Evolutionary conservation across 2,329 filamentous ascomycete species (phyloP).

Genomic region (Orbilia oligospora): DNA sequence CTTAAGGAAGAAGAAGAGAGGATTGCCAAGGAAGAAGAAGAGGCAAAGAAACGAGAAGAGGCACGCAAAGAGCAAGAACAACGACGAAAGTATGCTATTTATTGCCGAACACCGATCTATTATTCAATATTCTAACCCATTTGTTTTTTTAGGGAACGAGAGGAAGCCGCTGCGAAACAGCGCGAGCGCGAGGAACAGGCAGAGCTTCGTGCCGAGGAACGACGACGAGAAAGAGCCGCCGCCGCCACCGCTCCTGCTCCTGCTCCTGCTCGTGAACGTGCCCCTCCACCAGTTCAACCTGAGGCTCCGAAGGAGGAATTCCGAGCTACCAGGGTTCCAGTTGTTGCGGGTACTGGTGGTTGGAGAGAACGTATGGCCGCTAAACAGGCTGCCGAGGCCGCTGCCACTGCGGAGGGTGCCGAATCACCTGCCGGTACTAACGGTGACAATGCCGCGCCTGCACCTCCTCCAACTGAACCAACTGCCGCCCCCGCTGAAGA

Average conservation of each 20-base stretch:
- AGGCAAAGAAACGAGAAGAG: constrained; percentile 77
- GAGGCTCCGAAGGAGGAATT: constrained; percentile 43
- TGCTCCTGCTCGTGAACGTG: constrained; percentile 37
- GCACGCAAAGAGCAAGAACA: constrained; percentile 76
- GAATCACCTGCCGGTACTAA: constrained; percentile 42
- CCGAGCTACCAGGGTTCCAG: constrained; percentile 54
- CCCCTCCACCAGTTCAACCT: constrained; percentile 45
- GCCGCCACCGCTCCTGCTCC: constrained; percentile 1
- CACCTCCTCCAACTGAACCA: constrained; percentile 10
- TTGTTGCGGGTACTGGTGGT: constrained; percentile 55
- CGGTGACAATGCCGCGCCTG: constrained; percentile 26
- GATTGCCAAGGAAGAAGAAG: constrained; percentile 80
- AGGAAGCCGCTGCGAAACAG: constrained; percentile 75
- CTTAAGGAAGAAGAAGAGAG: constrained; percentile 88
- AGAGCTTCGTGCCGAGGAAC: constrained; percentile 93
- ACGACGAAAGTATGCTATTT: constrained; percentile 72
- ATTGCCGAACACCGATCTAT: constrained; percentile 8
- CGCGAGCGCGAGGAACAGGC: constrained; percentile 78
- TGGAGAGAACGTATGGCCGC: constrained; percentile 64
- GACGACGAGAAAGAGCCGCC: constrained; percentile 68
- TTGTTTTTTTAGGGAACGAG: constrained; percentile 72
- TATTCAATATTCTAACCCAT: constrained; percentile 48
- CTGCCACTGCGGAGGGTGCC: constrained; percentile 39
- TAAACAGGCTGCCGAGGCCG: constrained; percentile 59
- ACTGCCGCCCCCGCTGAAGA: constrained; percentile 18